Evolutionary conservation across 164 flowering plant genomes (phyloP).

Genomic region (Vitis cinerea): DNA sequence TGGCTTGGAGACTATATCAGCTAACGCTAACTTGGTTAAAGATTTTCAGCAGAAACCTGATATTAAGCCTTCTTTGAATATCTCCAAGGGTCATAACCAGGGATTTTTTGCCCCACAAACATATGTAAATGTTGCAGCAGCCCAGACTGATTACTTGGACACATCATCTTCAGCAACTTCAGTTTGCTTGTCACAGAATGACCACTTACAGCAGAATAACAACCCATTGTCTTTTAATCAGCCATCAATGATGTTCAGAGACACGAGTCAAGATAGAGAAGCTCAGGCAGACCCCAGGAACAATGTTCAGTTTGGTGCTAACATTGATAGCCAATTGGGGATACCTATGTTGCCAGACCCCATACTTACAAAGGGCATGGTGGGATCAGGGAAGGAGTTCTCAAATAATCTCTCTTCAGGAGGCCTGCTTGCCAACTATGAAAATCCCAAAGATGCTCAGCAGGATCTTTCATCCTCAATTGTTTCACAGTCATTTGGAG

Average conservation of each 20-base stretch:
- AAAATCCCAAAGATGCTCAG: slow-evolving; percentile 67
- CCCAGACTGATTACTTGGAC: slow-evolving; percentile 80
- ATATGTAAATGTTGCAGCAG: slow-evolving; percentile 36
- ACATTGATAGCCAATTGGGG: slow-evolving; percentile 50
- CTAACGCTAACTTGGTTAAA: slow-evolving; percentile 36
- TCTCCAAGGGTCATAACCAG: slow-evolving; percentile 53
- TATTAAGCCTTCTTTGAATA: slow-evolving; percentile 55
- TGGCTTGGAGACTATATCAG: slow-evolving; percentile 52
- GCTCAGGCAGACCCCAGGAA: slow-evolving; percentile 58
- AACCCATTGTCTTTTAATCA: slow-evolving; percentile 51
- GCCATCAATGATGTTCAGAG: slow-evolving; percentile 58
- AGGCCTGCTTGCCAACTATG: slow-evolving; percentile 51
- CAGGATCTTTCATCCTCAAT: slow-evolving; percentile 86
- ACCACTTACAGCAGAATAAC: slow-evolving; percentile 54
- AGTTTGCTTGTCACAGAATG: slow-evolving; percentile 71
- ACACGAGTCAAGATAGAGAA: slow-evolving; percentile 57
- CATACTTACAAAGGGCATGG: slow-evolving; percentile 47
- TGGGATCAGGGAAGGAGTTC: slow-evolving; percentile 57
- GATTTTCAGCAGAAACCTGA: slow-evolving; percentile 58
- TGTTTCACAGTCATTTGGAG: slow-evolving; percentile 90
- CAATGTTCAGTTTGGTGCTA: slow-evolving; percentile 52
- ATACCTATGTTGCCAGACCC: slow-evolving; percentile 60
- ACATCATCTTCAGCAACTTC: slow-evolving; percentile 91
- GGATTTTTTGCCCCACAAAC: slow-evolving; percentile 48
- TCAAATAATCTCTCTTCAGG: slow-evolving; percentile 52